Evolutionary conservation across 2,329 filamentous ascomycete genomes (phyloP).

Genomic region (Mariannaea elegans): DNA sequence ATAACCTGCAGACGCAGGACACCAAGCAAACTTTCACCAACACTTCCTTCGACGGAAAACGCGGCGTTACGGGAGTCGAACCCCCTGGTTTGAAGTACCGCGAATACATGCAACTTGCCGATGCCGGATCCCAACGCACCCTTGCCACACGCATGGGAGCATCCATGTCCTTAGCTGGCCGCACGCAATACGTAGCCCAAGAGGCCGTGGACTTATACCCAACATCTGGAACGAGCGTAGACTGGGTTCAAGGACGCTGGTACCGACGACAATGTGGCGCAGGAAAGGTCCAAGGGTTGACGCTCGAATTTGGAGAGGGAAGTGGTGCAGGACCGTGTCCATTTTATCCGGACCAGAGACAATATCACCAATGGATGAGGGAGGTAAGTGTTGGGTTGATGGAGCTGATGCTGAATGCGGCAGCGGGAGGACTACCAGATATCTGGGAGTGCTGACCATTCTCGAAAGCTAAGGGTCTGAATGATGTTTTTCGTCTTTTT

Average conservation of each 20-base stretch:
- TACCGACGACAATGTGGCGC: conserved; percentile 45
- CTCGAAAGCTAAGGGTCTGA: background rate
- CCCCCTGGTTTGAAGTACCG: conserved; percentile 48
- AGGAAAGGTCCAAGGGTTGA: conserved; percentile 53
- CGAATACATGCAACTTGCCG: conserved; percentile 54
- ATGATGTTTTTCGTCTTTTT: background rate
- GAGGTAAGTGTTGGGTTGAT: conserved; percentile 58
- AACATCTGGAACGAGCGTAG: conserved; percentile 55
- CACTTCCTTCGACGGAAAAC: conserved; percentile 58
- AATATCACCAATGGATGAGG: conserved; percentile 55
- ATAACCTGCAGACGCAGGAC: conserved; percentile 58
- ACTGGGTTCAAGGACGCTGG: conserved; percentile 57
- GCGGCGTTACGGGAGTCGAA: conserved; percentile 55
- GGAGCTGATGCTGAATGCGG: conserved; percentile 51
- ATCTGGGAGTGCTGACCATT: conserved; percentile 27
- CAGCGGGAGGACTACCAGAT: conserved; percentile 27
- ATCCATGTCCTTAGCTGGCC: conserved; percentile 51
- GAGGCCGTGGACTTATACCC: conserved; percentile 55
- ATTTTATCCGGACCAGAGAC: conserved; percentile 56
- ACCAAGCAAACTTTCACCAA: conserved; percentile 62
- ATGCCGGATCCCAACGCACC: conserved; percentile 45
- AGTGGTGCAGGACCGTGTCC: conserved; percentile 41
- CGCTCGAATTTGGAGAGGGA: conserved; percentile 56
- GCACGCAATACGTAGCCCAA: conserved; percentile 48
- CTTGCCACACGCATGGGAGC: conserved; percentile 46